Evolutionary conservation across 1,284 basidiomycete genomes (phyloP), one percentile per base, ranked within the genome.

Genomic region (Apiotrichum porosum): DNA sequence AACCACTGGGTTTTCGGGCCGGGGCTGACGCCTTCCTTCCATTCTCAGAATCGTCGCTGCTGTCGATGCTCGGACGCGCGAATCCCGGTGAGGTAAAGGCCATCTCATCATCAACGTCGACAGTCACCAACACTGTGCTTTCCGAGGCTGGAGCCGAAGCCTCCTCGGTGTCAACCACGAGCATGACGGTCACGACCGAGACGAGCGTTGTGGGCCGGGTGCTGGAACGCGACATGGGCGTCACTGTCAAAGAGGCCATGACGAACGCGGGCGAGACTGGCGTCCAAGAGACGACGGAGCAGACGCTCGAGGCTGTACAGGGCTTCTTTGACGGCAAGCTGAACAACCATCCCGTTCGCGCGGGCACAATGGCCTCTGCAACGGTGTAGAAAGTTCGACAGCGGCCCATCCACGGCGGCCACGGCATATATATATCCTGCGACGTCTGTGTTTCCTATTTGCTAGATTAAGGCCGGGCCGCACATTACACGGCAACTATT

Each of bases 231-330:
- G 65, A 69, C 17, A 13, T 61, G 3, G 64, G 64, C 1, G 45
- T 58, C 10, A 62, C 62, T 1, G 41, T 71, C n/a, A 46, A 47
- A 15, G 65, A 68, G 32, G 65, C 56, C 9, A 51, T 69, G 45
- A 47, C 52, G 9, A 71, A 71, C 46, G 66, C 66, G 3, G 51
- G 50, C 14, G 66, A 71, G 54, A 69, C 69, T 3, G 69, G 69
- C 0, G 47, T 56, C 8, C 65, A 69, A 52, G 61, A 62, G 24
- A 54, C 65, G 30, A 44, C 61, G 36, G 63, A 63, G 23, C 46
- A 65, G 42, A 39, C 64, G 22, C 52, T 44, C 3, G 61, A 67
- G 24, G 37, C 61, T 3, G 61, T 54, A 6, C 59, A 63, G 44
- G 42, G 30, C 3, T 18, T 68, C 10, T 43, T 57, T 23, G 53